Evolutionary conservation across 768 basidiomycete species (phyloP), one percentile per base, ranked within the genome.

Genomic region (Megacollybia marginata): DNA sequence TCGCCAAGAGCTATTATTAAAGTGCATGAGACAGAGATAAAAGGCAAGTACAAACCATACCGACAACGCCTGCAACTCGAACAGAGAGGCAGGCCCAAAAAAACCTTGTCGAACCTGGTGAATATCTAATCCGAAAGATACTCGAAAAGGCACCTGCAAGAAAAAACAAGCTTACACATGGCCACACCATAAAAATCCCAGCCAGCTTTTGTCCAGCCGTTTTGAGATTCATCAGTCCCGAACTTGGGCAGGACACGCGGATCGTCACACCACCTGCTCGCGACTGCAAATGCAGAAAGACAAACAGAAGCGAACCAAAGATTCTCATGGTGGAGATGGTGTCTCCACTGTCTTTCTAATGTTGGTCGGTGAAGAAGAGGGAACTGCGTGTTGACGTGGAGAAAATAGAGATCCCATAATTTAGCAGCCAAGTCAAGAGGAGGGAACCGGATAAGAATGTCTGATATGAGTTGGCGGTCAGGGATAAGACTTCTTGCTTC

Each of bases 311-410:
- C 68, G 57, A 90, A 92, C 68, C 76, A 79, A 7, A 70, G 62
- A 51, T 86, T 75, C 13, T 65, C 69, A 28, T 74, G 68, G 55
- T 86, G 75, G 20, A 84, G 58, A 8, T 69, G 69, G 2, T 78
- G 73, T 32, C 59, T 66, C 69, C 80, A 83, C 43, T 84, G 78
- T 13, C 72, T 71, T 34, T 79, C 69, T 57, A 93, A 92, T 0
- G 83, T 81, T 5, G 80, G 80, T 18, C 74, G 75, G 59, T 92
- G 88, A 28, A 93, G 68, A 16, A 92, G 64, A 8, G 88, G 88
- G 48, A 80, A 71, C 33, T 78, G 69, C 28, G 61, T 57, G 57
- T 91, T 86, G 46, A 73, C 63, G 51, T 82, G 70, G 2, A 65
- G 55, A 56, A 95, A 95, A 61, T 80, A 92, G 28, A 83, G 67